A percentile compares a stretch with the other conserved stretches of the same genome.
Evolutionary conservation across 2,329 filamentous ascomycete genomes (phyloP).

Genomic region (Trichoderma endophyticum): DNA sequence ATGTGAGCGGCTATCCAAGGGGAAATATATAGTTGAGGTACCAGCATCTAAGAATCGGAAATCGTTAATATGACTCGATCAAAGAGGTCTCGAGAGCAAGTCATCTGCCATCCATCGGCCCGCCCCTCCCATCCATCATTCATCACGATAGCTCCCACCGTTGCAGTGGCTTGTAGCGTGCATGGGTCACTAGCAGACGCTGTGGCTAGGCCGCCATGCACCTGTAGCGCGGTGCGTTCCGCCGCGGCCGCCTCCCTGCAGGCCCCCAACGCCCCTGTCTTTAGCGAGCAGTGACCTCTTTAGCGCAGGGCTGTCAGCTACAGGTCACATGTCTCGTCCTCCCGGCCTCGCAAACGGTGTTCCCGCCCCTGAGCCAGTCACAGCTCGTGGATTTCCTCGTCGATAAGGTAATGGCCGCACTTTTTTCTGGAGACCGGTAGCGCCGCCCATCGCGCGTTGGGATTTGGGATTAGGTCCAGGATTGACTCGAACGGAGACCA

Average conservation of each 20-base stretch:
- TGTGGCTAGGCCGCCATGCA: background rate
- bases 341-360: background rate
- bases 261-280: too few relatives aligned
- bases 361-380: constrained; percentile 7
- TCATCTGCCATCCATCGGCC: constrained; percentile 17
- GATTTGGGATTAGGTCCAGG: background rate
- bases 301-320: constrained; percentile 16
- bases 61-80: background rate
- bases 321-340: constrained; percentile 10
- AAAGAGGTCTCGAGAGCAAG: background rate
- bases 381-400: background rate
- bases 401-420: background rate
- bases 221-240: background rate
- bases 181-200: background rate
- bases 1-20: background rate
- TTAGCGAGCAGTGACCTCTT: background rate
- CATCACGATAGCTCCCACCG: background rate
- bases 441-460: background rate
- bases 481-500: background rate
- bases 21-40: background rate
- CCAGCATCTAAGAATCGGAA: background rate
- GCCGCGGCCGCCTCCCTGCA: background rate
- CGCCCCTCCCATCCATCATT: background rate
- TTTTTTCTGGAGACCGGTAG: constrained; percentile 8
- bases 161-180: background rate